These are phyloP conservation scores for Polychaeton citri DNA, from an alignment of 2,329 filamentous ascomycete genomes.

Conservation along the genomic window DNA sequence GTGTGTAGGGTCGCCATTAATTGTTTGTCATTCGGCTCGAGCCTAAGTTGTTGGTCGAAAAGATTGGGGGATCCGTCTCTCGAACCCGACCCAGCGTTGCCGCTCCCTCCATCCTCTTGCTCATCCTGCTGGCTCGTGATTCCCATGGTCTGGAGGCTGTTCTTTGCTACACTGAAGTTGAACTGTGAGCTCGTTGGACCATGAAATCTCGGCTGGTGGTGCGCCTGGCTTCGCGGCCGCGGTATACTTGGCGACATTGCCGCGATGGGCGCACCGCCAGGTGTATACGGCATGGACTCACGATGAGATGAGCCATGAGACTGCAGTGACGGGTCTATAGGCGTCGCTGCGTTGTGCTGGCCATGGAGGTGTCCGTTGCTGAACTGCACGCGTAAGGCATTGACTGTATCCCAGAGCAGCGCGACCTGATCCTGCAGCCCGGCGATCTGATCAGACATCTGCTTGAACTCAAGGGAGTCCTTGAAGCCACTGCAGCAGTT, in stretches of 20 bases:
- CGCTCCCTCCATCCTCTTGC: slow-evolving; percentile 36
- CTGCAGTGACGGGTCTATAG: slow-evolving; percentile 24
- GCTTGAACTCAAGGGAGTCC: slow-evolving; percentile 82
- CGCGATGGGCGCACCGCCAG: slow-evolving; percentile 6
- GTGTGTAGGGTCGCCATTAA: slow-evolving; percentile 24
- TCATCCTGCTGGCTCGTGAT: slow-evolving; percentile 56
- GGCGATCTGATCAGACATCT: slow-evolving; percentile 61
- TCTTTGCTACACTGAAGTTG: slow-evolving; percentile 75
- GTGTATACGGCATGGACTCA: background rate
- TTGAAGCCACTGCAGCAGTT: slow-evolving; percentile 74
- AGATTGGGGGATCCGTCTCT: background rate
- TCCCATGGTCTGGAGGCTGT: slow-evolving; percentile 78
- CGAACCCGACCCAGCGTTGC: slow-evolving; percentile 6
- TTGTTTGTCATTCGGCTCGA: slow-evolving; percentile 5
- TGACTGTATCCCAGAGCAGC: slow-evolving; percentile 59
- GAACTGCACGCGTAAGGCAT: slow-evolving; percentile 44
- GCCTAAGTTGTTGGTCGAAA: slow-evolving; percentile 1
- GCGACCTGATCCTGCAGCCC: slow-evolving; percentile 76
- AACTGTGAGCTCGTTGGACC: slow-evolving; percentile 78
- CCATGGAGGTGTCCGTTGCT: slow-evolving; percentile 1
- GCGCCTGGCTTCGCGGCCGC: slow-evolving; percentile 20
- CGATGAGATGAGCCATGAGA: slow-evolving; percentile 1
- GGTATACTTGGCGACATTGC: slow-evolving; percentile 19
- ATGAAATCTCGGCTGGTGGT: slow-evolving; percentile 52
- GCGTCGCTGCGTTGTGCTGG: slow-evolving; percentile 9